phyloP scores from a whole-genome alignment of 2,329 filamentous ascomycete species.

The Chaetomium sp. region DNA sequence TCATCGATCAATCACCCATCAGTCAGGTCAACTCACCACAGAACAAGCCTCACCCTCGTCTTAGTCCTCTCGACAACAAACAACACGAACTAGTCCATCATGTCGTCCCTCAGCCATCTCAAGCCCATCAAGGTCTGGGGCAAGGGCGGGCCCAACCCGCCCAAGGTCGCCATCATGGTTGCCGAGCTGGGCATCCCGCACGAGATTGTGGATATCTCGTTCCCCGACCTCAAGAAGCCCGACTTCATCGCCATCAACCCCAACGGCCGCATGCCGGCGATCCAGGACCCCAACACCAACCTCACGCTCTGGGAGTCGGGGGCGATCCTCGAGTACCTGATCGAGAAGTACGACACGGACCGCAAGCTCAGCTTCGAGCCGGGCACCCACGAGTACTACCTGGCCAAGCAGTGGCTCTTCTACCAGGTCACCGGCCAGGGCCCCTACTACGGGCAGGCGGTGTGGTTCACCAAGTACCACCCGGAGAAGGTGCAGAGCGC shows the following conservation, averaged over 20 bases:
- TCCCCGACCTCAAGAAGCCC: slow-evolving; percentile 39
- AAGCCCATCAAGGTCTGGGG: slow-evolving; percentile 40
- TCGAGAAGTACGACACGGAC: slow-evolving; percentile 49
- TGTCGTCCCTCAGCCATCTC: slow-evolving; percentile 26
- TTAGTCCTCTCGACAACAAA: background rate
- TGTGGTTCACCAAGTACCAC: slow-evolving; percentile 37
- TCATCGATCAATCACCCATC: background rate
- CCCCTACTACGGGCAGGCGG: slow-evolving; percentile 46
- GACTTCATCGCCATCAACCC: slow-evolving; percentile 40
- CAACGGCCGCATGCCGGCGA: slow-evolving; percentile 42
- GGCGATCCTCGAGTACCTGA: slow-evolving; percentile 53
- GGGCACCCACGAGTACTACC: slow-evolving; percentile 41
- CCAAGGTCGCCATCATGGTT: slow-evolving; percentile 36
- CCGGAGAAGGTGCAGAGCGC: slow-evolving; percentile 32
- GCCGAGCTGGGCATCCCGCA: slow-evolving; percentile 40
- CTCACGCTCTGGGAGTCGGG: slow-evolving; percentile 53
- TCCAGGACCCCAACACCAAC: slow-evolving; percentile 45
- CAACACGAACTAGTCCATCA: slow-evolving; percentile 10
- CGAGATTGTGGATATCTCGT: slow-evolving; percentile 32
- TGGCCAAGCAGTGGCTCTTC: slow-evolving; percentile 46
- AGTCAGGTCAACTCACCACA: background rate
- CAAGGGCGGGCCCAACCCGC: slow-evolving; percentile 20
- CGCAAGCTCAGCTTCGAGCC: slow-evolving; percentile 45
- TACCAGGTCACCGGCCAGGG: slow-evolving; percentile 50
- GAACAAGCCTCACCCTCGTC: background rate